Evolutionary conservation across 257 asterid species (phyloP).

Genomic region (Rehmannia glutinosa): DNA sequence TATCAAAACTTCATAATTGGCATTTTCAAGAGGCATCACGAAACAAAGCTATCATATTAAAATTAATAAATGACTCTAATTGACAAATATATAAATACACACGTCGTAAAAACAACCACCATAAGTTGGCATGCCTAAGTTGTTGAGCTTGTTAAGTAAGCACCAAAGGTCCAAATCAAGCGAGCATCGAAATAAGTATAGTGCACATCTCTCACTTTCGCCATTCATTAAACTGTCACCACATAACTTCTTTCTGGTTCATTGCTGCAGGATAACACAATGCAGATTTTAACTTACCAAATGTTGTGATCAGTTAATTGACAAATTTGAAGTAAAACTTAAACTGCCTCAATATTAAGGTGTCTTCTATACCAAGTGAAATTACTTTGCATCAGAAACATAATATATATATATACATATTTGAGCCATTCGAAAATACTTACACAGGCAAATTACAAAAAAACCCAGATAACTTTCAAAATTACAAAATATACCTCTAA

Average conservation of each 20-base stretch:
- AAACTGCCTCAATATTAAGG: background rate
- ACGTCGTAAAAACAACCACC: background rate
- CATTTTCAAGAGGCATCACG: background rate
- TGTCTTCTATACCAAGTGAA: background rate
- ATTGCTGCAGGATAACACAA: conserved; percentile 1
- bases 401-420: no score
- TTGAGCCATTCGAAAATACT: no score
- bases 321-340: background rate
- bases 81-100: no score
- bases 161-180: background rate
- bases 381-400: background rate
- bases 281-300: background rate
- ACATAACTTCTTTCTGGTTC: background rate
- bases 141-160: background rate
- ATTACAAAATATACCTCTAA: no score
- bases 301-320: background rate
- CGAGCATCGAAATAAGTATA: background rate
- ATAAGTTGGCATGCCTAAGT: background rate
- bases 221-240: no score
- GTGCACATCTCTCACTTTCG: background rate
- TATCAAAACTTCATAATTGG: background rate
- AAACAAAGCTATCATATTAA: background rate
- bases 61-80: background rate
- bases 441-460: no score
- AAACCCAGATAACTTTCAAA: no score